Percentiles rank a stretch among this genome's conserved stretches.
Conservation (phyloP, 768 basidiomycete species). For the Pleurotus sapidus region DNA sequence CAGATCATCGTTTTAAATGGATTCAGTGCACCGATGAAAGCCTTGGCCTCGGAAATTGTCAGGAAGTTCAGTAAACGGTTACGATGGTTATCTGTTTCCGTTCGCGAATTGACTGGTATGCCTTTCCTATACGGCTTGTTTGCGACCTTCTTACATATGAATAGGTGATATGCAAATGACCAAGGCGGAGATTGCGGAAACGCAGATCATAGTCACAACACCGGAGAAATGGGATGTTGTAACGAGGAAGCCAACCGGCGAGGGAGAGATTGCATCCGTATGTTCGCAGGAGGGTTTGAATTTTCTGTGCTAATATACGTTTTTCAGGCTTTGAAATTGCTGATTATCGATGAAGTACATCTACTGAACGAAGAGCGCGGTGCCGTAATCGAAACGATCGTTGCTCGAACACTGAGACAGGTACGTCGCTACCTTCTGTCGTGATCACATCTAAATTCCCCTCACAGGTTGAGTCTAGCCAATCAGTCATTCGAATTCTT, state of each 20-base stretch:
- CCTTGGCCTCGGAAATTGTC: slow-evolving; percentile 92
- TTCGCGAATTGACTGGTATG: slow-evolving; percentile 87
- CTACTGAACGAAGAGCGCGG: slow-evolving; percentile 97
- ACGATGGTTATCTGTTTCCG: slow-evolving; percentile 81
- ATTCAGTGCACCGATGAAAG: slow-evolving; percentile 94
- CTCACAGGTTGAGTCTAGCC: slow-evolving; percentile 87
- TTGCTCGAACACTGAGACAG: slow-evolving; percentile 91
- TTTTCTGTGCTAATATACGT: neutral
- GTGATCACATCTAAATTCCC: neutral
- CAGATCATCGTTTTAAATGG: slow-evolving; percentile 1
- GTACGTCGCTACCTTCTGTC: slow-evolving; percentile 29
- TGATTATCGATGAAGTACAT: slow-evolving; percentile 98
- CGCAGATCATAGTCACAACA: slow-evolving; percentile 97
- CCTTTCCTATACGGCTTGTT: neutral
- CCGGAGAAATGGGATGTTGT: slow-evolving; percentile 99
- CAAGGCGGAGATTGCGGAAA: slow-evolving; percentile 88
- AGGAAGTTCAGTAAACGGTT: slow-evolving; percentile 90
- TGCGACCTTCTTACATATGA: neutral
- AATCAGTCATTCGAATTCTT: slow-evolving; percentile 94
- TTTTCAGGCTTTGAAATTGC: slow-evolving; percentile 78
- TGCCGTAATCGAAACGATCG: slow-evolving; percentile 97
- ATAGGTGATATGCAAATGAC: slow-evolving; percentile 96
- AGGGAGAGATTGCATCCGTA: slow-evolving; percentile 94
- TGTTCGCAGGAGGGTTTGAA: slow-evolving; percentile 19
- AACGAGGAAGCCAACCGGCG: slow-evolving; percentile 93